These are phyloP conservation scores for Nigrospora osmanthi DNA, from an alignment of 2,329 filamentous ascomycete genomes.

Conservation along the genomic window DNA sequence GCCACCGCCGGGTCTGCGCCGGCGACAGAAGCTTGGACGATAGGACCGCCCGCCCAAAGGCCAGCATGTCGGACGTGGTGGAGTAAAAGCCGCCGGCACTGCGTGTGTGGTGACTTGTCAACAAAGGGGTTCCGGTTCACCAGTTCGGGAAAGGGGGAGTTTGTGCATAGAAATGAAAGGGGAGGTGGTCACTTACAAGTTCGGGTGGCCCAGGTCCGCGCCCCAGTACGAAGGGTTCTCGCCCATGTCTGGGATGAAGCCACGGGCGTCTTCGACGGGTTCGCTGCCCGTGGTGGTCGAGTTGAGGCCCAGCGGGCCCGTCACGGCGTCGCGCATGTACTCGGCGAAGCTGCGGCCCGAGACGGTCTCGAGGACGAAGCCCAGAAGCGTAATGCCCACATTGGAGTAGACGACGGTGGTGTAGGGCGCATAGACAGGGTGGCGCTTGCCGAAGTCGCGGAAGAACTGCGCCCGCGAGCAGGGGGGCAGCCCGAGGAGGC, in stretches of 20 bases:
- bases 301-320: conserved; percentile 11
- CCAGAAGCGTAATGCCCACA: conserved; percentile 13
- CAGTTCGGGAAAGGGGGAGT: too few relatives aligned
- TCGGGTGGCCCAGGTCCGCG: too few relatives aligned
- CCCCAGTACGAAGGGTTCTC: conserved; percentile 6
- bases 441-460: neutral
- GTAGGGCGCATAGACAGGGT: conserved; percentile 19
- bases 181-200: conserved; percentile 22
- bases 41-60: conserved; percentile 34
- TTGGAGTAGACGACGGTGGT: conserved; percentile 20
- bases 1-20: conserved; percentile 31
- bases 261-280: conserved; percentile 3
- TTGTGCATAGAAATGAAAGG: neutral
- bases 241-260: conserved; percentile 12
- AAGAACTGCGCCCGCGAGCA: neutral
- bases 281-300: neutral
- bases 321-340: conserved; percentile 7
- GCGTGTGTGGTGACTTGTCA: neutral
- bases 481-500: neutral
- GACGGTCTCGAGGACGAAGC: conserved; percentile 7
- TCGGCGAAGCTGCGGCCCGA: neutral
- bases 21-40: conserved; percentile 24
- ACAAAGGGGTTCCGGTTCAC: neutral
- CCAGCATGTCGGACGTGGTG: conserved; percentile 29
- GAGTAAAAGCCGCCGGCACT: conserved; percentile 36